Evolutionary conservation across 2,329 filamentous ascomycete genomes (phyloP).

Genomic region (Dothistroma septosporum): DNA sequence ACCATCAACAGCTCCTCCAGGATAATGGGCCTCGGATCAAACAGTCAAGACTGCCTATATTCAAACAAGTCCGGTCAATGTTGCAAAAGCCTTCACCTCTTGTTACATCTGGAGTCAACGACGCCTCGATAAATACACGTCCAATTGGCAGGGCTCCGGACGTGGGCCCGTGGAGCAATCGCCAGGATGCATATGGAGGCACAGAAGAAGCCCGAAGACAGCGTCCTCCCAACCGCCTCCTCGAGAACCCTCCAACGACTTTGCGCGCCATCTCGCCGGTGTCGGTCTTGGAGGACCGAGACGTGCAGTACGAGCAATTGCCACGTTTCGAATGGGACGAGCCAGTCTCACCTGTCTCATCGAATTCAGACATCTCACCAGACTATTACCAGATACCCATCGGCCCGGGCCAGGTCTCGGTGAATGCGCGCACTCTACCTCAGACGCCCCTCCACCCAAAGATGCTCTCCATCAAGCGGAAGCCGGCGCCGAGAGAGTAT

Average conservation of each 20-base stretch:
- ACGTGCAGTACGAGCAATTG: conserved; percentile 14
- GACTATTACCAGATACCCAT: conserved; percentile 4
- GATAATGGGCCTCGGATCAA: conserved; percentile 26
- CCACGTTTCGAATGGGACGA: conserved; percentile 14
- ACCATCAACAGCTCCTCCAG: conserved; percentile 22
- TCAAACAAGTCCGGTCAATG: conserved; percentile 34
- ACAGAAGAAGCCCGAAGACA: conserved; percentile 16
- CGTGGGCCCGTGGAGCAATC: background rate
- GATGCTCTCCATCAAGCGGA: conserved; percentile 24
- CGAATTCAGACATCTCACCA: conserved; percentile 7
- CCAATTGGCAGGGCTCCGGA: background rate
- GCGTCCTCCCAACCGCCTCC: conserved; percentile 13
- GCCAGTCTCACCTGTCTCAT: conserved; percentile 27
- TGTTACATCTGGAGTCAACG: conserved; percentile 8
- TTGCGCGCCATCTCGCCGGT: conserved; percentile 18
- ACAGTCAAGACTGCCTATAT: conserved; percentile 30
- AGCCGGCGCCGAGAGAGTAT: conserved; percentile 22
- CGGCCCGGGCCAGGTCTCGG: conserved; percentile 10
- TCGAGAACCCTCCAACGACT: background rate
- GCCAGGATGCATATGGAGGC: conserved; percentile 17
- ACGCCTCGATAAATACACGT: background rate
- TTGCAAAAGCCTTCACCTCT: conserved; percentile 29
- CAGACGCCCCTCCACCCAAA: conserved; percentile 10
- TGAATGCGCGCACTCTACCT: conserved; percentile 6
- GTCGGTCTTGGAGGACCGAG: conserved; percentile 25